Percentiles rank a stretch among this genome's conserved stretches.
Evolutionary conservation across 495 filamentous ascomycete genomes (phyloP).

Genomic region (Aspergillus olivimuriae): DNA sequence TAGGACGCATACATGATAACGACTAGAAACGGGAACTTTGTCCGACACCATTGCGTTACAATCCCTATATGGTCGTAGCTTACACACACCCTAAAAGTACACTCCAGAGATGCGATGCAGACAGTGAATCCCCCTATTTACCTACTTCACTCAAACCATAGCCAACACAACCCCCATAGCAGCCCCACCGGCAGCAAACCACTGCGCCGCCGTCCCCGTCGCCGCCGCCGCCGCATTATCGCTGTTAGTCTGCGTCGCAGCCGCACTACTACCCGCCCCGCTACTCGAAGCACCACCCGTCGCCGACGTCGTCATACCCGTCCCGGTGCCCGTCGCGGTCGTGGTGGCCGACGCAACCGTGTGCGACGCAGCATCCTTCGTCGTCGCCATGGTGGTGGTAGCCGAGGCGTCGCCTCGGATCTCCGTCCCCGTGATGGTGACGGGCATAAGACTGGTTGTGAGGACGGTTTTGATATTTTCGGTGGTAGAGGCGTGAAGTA

Average conservation of each 20-base stretch:
- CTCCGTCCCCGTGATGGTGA: slow-evolving; percentile 11
- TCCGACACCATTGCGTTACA: background rate
- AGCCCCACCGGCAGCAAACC: slow-evolving; percentile 26
- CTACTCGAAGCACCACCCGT: background rate
- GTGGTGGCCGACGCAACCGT: slow-evolving; percentile 4
- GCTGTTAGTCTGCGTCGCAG: background rate
- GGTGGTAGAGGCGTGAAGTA: slow-evolving; percentile 14
- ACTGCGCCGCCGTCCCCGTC: slow-evolving; percentile 1
- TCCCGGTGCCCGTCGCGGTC: background rate
- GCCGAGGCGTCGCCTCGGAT: slow-evolving; percentile 23
- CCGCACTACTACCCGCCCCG: no score
- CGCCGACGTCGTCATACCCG: background rate
- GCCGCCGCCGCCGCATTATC: slow-evolving; percentile 6
- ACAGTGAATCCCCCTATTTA: background rate
- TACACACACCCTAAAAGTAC: background rate
- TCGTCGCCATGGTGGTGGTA: slow-evolving; percentile 10
- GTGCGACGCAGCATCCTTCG: slow-evolving; percentile 1
- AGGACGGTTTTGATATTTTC: slow-evolving; percentile 6
- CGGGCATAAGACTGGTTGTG: slow-evolving; percentile 5
- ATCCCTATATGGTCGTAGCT: background rate
- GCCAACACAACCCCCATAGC: slow-evolving; percentile 24
- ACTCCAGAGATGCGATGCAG: background rate
- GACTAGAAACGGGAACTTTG: background rate
- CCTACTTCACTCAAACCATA: slow-evolving; percentile 14
- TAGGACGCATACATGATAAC: background rate